Base-by-base conservation (phyloP, 768 basidiomycete species). In the Termitomyces sp. region DNA sequence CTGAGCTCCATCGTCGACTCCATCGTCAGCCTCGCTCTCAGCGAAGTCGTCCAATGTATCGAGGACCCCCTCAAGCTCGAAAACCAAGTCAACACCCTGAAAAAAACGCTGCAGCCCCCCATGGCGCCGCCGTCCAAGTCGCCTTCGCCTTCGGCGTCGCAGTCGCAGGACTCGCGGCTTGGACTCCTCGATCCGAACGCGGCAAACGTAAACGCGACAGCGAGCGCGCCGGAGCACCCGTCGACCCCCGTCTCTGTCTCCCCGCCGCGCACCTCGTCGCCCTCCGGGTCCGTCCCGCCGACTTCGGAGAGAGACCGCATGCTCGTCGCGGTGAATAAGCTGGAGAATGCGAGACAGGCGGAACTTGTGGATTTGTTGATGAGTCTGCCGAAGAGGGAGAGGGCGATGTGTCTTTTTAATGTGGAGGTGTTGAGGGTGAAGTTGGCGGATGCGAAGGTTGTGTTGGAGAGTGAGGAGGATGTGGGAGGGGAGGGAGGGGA, bases 341-440 rank as follows among this genome's bases (percentile, higher is more conserved):
- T 90, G 5, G 89, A 92, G 68, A 73, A 80, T 5, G 67, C 75
- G 0, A 80, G 83, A 50, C 82, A 85, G 44, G 66, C 65, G 2
- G 87, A 90, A 60, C 78, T 95, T 44, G 85, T 87, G 0, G 90
- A 89, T 23, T 76, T 96, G 50, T 72, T 95, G 35, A 90, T 94
- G 87, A 87, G 85, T 63, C 78, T 96, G 17, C 86, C 90, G 1
- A 95, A 94, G 72, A 84, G 89, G 58, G 94, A 96, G 62, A 83
- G 93, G 14, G 92, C 92, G 0, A 81, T 95, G 84, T 95, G 93
- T 71, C 75, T 95, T 40, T 96, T 96, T 78, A 95, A 93, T 61
- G 77, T 78, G 12, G 92, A 95, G 63, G 80, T 92, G 29, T 77
- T 95, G 25, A 80, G 85, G 50, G 77, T 75, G 21, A 95, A 95